Conservation (phyloP, 495 filamentous ascomycete species). For the Hypomontagnella submonticulosa region DNA sequence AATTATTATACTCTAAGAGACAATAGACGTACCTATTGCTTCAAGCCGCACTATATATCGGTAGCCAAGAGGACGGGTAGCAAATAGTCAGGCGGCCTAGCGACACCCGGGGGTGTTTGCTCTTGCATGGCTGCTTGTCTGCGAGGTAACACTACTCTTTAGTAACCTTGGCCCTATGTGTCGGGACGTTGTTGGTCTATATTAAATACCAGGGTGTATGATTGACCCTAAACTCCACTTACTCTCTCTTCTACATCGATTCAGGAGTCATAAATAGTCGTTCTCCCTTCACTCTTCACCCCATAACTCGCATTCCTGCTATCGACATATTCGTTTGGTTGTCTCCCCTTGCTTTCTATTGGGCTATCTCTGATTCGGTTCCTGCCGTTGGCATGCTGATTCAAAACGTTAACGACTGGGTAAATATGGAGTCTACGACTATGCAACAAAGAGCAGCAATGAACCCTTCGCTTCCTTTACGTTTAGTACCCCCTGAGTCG, state of each 20-base stretch:
- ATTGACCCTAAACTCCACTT: slow-evolving; percentile 21
- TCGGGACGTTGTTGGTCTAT: slow-evolving; percentile 43
- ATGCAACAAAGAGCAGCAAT: slow-evolving; percentile 1
- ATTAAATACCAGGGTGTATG: slow-evolving; percentile 38
- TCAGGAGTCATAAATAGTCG: slow-evolving; percentile 41
- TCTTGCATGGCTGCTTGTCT: slow-evolving; percentile 28
- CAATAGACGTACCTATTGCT: slow-evolving; percentile 26
- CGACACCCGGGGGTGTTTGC: slow-evolving; percentile 38
- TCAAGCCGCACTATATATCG: slow-evolving; percentile 33
- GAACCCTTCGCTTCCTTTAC: slow-evolving; percentile 12
- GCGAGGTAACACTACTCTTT: slow-evolving; percentile 38
- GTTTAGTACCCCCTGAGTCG: slow-evolving; percentile 18
- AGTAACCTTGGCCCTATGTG: slow-evolving; percentile 36
- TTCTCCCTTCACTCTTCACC: slow-evolving; percentile 30
- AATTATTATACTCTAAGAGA: slow-evolving; percentile 22
- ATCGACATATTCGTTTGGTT: slow-evolving; percentile 7
- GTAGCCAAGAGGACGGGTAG: slow-evolving; percentile 25
- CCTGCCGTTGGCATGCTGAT: slow-evolving; percentile 17
- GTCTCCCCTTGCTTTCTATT: slow-evolving; percentile 24
- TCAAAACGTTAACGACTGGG: slow-evolving; percentile 26
- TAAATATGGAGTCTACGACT: slow-evolving; percentile 26
- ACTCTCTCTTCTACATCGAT: slow-evolving; percentile 27
- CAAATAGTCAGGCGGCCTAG: slow-evolving; percentile 27
- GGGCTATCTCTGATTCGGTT: slow-evolving; percentile 6
- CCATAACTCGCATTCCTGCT: slow-evolving; percentile 12